Evolutionary conservation across 2,329 filamentous ascomycete genomes (phyloP), one percentile per base, ranked within the genome.

Genomic region (Ambrosiella beaveri): DNA sequence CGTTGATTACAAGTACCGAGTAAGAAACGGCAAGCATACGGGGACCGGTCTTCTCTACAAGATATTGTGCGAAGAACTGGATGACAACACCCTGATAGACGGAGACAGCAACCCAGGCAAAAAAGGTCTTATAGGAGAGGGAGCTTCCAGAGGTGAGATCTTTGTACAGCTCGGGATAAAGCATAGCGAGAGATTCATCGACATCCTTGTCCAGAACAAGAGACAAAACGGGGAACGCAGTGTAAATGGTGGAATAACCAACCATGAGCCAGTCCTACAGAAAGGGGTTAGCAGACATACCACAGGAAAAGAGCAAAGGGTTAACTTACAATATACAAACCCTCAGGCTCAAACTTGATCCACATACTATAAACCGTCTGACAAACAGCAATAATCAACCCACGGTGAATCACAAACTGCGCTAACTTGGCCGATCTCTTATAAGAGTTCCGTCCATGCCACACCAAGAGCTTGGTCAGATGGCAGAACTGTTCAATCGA

Each of bases 331-430:
- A 84, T 88, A 75, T 97, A 98, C 7, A 98, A 74, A 37, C 91
- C 93, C 65, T 95, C 88, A 0, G 93, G 94, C 68, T 96, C 88
- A 67, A 96, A 96, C 61, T 85, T 81, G 60, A 88, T 85, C 5
- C 91, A 90, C 62, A 97, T 94, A 68, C 87, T 94, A 74, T 91
- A 98, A 77, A 98, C 89, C 0, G 93, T 97, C 72, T 98, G 93
- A 65, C 90, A 96, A 36, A 97, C 89, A 57, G 82, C 85, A 66
- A 98, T 95, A 66, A 98, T 95, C 50, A 98, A 75, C 55, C 93
- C 93, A 65, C 93, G 86, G 68, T 98, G 94, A 65, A 98, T 98
- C 65, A 98, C 91, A 70, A 98, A 98, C 69, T 97, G 94, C 0
- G 88, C 89, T 27, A 98, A 79, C 71, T 98, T 98, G 36, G 93